Evolutionary conservation across 2,329 filamentous ascomycete species (phyloP).

Genomic region (Pseudocercospora crystallina): DNA sequence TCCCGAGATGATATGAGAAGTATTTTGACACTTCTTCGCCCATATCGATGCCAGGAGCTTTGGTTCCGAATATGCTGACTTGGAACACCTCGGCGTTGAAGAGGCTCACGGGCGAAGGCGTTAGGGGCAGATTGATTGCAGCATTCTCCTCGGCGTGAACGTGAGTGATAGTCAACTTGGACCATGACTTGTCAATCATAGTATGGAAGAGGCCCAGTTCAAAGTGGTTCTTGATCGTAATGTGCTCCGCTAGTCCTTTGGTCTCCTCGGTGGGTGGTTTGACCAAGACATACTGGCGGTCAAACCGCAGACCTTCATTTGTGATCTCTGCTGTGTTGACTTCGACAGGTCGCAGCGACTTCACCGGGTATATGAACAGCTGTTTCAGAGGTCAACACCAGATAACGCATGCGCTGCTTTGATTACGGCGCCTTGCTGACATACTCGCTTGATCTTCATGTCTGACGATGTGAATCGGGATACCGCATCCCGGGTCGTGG

Average conservation of each 20-base stretch:
- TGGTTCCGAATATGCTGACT: conserved; percentile 36
- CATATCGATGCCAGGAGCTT: conserved; percentile 36
- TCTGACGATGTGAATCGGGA: not conserved
- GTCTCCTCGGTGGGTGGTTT: conserved; percentile 32
- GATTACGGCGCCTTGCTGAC: not conserved
- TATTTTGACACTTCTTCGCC: conserved; percentile 31
- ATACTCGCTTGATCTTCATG: conserved; percentile 36
- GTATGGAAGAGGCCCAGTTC: conserved; percentile 35
- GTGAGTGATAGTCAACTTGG: conserved; percentile 37
- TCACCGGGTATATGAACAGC: conserved; percentile 38
- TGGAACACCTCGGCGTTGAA: conserved; percentile 30
- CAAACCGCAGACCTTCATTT: conserved; percentile 36
- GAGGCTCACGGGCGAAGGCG: conserved; percentile 33
- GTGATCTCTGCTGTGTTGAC: conserved; percentile 35
- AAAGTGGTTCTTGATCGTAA: conserved; percentile 38
- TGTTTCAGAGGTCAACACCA: conserved; percentile 4
- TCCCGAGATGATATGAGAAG: conserved; percentile 32
- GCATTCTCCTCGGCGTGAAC: conserved; percentile 29
- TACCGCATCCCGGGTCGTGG: not conserved
- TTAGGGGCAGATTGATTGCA: conserved; percentile 30
- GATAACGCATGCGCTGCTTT: no score
- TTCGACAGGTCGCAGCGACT: conserved; percentile 33
- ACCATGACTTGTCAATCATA: conserved; percentile 34
- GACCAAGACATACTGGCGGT: conserved; percentile 36
- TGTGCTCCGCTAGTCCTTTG: conserved; percentile 34